Conservation (phyloP, 495 filamentous ascomycete species). For the Penicillium steckii region DNA sequence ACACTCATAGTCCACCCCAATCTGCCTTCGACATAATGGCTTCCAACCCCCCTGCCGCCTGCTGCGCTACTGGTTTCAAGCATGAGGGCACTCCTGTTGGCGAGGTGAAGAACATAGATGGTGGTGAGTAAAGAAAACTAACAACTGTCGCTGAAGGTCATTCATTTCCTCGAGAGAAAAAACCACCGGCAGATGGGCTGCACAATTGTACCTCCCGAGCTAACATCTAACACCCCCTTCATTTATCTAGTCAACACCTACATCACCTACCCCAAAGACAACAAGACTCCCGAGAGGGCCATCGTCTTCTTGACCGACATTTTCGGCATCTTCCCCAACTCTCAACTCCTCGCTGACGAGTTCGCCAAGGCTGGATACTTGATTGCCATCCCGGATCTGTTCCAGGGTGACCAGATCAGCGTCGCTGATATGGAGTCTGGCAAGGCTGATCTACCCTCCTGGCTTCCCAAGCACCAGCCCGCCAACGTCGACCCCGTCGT, state of each 20-base stretch:
- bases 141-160: too few species aligned
- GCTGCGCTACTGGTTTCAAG: constrained; percentile 13
- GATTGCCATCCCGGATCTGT: constrained; percentile 60
- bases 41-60: constrained; percentile 5
- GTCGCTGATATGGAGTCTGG: too few species aligned
- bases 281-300: constrained; percentile 25
- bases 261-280: constrained; percentile 22
- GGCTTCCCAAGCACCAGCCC: too few species aligned
- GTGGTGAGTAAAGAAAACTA: constrained; percentile 6
- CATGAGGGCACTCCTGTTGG: constrained; percentile 26
- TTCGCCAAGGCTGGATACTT: constrained; percentile 75
- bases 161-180: too few species aligned
- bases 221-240: not conserved
- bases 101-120: constrained; percentile 15
- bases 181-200: too few species aligned
- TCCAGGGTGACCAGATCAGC: constrained; percentile 28
- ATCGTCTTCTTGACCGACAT: constrained; percentile 33
- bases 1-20: too few species aligned
- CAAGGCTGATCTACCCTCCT: too few species aligned
- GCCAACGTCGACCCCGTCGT: too few species aligned
- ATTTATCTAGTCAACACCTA: constrained; percentile 19
- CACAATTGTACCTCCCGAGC: too few species aligned
- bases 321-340: constrained; percentile 28
- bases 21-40: too few species aligned
- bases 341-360: constrained; percentile 59